phyloP scores from a whole-genome alignment of 208 protist genomes.

The Naegleria fowleri region DNA sequence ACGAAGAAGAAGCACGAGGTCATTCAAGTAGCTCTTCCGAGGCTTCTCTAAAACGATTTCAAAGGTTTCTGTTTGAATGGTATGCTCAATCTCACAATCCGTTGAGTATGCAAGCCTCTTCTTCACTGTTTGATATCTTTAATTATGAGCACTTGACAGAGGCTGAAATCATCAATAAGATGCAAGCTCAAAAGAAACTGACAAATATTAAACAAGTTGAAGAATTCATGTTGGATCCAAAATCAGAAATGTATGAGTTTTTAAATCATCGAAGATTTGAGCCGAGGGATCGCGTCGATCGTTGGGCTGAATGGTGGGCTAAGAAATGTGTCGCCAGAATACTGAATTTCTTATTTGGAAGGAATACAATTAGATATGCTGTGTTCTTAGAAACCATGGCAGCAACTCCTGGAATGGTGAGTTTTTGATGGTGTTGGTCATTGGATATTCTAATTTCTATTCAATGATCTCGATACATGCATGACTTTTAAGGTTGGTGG shows the following conservation, averaged over 20 bases:
- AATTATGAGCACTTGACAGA: background rate
- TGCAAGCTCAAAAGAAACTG: background rate
- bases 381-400: slow-evolving; percentile 69
- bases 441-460: no score
- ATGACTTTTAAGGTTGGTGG: slow-evolving; percentile 61
- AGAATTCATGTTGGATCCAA: background rate
- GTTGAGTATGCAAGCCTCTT: background rate
- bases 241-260: background rate
- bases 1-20: no score
- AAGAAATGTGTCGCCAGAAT: background rate
- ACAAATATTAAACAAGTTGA: background rate
- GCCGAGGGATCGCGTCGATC: background rate
- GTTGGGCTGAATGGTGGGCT: background rate
- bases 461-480: no score
- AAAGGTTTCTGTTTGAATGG: background rate
- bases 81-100: background rate
- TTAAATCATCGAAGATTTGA: background rate
- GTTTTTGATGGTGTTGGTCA: no score
- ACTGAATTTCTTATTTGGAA: background rate
- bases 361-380: slow-evolving; percentile 28
- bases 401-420: slow-evolving; percentile 57
- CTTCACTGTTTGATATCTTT: background rate
- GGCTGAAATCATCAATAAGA: background rate
- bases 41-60: no score
- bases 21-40: no score